A percentile compares a stretch with the other conserved stretches of the same genome.
phyloP scores from a whole-genome alignment of 768 basidiomycete species.

The Suillus fuscotomentosus region DNA sequence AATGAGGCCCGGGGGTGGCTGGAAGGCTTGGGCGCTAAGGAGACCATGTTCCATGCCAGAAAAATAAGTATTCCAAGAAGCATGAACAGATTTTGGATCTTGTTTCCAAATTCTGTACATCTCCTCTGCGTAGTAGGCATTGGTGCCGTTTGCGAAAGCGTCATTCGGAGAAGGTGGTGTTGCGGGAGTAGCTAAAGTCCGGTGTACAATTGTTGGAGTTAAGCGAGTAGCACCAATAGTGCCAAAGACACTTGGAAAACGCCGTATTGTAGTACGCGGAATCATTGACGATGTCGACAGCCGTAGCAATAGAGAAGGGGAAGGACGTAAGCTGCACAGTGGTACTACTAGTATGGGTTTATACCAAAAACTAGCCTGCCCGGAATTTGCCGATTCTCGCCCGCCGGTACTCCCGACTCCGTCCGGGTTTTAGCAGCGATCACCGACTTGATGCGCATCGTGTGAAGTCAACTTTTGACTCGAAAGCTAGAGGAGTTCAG shows the following conservation, averaged over 20 bases:
- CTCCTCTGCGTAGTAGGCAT: conserved; percentile 93
- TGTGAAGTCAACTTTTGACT: too few species aligned
- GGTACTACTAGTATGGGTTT: background rate
- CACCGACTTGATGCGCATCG: too few species aligned
- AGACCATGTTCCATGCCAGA: conserved; percentile 89
- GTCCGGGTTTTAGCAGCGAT: background rate
- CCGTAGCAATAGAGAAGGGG: background rate
- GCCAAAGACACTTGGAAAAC: conserved; percentile 31
- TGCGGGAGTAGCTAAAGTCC: conserved; percentile 46
- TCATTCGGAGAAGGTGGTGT: conserved; percentile 73
- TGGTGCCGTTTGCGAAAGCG: conserved; percentile 90
- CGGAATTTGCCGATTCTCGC: background rate
- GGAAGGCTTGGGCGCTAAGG: conserved; percentile 76
- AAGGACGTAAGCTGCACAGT: background rate
- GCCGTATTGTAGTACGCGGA: conserved; percentile 35
- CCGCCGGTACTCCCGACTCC: background rate
- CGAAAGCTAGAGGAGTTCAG: background rate
- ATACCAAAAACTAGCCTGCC: background rate
- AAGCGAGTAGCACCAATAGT: conserved; percentile 16
- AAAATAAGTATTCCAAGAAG: conserved; percentile 95
- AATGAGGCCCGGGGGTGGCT: conserved; percentile 74
- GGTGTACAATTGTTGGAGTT: conserved; percentile 21
- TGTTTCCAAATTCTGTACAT: conserved; percentile 94
- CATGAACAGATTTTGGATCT: conserved; percentile 90
- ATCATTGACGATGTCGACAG: conserved; percentile 27